phyloP scores from a whole-genome alignment of 106 monocot species.

The Amphibolis antarctica region DNA sequence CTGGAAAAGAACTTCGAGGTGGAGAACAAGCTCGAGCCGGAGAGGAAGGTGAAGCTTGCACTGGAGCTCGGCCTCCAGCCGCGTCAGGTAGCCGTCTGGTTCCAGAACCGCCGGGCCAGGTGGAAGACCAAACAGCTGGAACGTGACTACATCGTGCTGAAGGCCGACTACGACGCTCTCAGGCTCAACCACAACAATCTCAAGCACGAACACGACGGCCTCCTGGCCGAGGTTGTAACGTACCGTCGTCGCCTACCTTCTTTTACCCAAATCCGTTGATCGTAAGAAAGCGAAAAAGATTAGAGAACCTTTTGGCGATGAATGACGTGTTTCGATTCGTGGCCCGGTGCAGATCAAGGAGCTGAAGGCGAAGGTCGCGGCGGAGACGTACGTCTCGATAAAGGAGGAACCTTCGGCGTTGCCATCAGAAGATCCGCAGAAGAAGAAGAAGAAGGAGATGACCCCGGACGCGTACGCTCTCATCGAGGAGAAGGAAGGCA shows the following conservation, averaged over 20 bases:
- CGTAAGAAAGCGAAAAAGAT: neutral
- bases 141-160: conserved; percentile 51
- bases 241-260: neutral
- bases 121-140: conserved; percentile 94
- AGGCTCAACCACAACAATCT: conserved; percentile 14
- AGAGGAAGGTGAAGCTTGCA: conserved; percentile 63
- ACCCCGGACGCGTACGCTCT: neutral
- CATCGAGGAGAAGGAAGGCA: conserved; percentile 2
- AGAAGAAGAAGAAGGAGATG: neutral
- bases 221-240: conserved; percentile 14
- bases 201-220: conserved; percentile 2
- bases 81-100: conserved; percentile 87
- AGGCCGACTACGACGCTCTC: conserved; percentile 43
- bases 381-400: neutral
- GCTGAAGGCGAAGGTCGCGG: conserved; percentile 11
- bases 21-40: conserved; percentile 85
- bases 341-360: conserved; percentile 10
- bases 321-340: neutral
- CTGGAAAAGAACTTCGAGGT: conserved; percentile 79
- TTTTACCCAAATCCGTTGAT: conserved; percentile 1
- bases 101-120: conserved; percentile 87
- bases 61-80: conserved; percentile 75
- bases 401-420: conserved; percentile 5
- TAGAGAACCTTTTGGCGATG: no score
- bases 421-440: neutral